Evolutionary conservation across 192 early-diverging fungal species (phyloP).

Genomic region (Backusella luteola): DNA sequence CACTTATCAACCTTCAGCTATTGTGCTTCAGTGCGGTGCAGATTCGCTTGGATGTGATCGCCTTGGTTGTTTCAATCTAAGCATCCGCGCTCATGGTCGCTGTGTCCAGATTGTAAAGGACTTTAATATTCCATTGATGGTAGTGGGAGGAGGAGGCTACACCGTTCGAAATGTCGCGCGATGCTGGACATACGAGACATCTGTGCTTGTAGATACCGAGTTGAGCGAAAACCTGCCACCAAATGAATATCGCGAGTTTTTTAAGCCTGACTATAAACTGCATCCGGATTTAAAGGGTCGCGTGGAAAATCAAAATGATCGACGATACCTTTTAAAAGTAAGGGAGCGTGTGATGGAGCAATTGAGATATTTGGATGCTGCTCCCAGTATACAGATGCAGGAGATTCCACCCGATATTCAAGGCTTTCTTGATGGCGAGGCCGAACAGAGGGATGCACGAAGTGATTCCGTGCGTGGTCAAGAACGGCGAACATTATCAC

Average conservation of each 20-base stretch:
- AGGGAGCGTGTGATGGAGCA: constrained; percentile 78
- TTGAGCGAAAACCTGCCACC: constrained; percentile 74
- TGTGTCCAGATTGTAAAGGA: constrained; percentile 79
- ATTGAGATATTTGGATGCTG: constrained; percentile 79
- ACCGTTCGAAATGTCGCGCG: constrained; percentile 86
- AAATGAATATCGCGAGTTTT: constrained; percentile 77
- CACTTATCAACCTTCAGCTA: constrained; percentile 73
- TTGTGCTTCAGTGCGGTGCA: constrained; percentile 92
- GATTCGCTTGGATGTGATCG: constrained; percentile 57
- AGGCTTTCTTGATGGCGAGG: constrained; percentile 52
- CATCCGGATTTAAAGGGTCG: constrained; percentile 81
- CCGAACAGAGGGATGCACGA: constrained; percentile 46
- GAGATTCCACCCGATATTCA: constrained; percentile 71
- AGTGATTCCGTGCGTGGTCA: constrained; percentile 38
- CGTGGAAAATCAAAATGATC: constrained; percentile 88
- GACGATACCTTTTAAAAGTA: constrained; percentile 77
- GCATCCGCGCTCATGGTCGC: constrained; percentile 70
- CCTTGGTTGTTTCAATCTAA: constrained; percentile 53
- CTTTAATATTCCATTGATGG: constrained; percentile 74
- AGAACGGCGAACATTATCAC: constrained; percentile 14
- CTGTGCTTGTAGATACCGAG: constrained; percentile 72
- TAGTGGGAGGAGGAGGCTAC: constrained; percentile 93
- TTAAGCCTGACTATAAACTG: constrained; percentile 86
- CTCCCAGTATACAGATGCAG: constrained; percentile 96
- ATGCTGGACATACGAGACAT: constrained; percentile 95